These are phyloP conservation scores for Spathaspora sp. DNA, from an alignment of 805 yeast genomes.

Conservation along the genomic window DNA sequence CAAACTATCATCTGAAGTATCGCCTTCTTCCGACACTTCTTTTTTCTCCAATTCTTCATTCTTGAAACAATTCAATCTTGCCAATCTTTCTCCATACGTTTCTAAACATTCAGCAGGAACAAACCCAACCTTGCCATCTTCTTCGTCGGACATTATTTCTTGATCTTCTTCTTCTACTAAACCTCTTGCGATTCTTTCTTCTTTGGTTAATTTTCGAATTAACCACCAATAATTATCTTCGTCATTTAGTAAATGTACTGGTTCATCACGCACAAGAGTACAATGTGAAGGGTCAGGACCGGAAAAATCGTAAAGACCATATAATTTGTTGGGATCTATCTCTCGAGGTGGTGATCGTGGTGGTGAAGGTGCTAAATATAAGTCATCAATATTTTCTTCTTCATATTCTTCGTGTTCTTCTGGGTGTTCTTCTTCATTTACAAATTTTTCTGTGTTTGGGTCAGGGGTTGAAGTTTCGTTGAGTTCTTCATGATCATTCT, in stretches of 20 bases:
- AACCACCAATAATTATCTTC: slow-evolving; percentile 97
- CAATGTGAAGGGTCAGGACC: slow-evolving; percentile 96
- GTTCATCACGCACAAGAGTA: slow-evolving; percentile 71
- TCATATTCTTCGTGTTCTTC: slow-evolving; percentile 2
- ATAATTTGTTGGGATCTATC: slow-evolving; percentile 75
- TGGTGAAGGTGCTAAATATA: slow-evolving; percentile 54
- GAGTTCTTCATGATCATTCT: background rate
- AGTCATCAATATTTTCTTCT: slow-evolving; percentile 38
- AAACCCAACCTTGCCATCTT: slow-evolving; percentile 79
- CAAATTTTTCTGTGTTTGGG: background rate
- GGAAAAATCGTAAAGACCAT: slow-evolving; percentile 80
- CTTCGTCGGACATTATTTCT: slow-evolving; percentile 21
- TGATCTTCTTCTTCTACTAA: slow-evolving; percentile 12
- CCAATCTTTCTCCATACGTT: slow-evolving; percentile 85
- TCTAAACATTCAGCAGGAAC: slow-evolving; percentile 96
- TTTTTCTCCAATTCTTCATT: slow-evolving; percentile 65
- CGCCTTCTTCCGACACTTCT: background rate
- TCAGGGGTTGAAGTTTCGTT: background rate
- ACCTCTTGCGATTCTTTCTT: slow-evolving; percentile 28
- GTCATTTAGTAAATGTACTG: slow-evolving; percentile 79
- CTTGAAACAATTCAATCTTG: slow-evolving; percentile 87
- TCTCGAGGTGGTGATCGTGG: slow-evolving; percentile 78
- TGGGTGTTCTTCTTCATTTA: slow-evolving; percentile 5
- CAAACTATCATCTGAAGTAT: slow-evolving; percentile 2
- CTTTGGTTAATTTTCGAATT: slow-evolving; percentile 45